Evolutionary conservation across 148 eudicot genomes (phyloP).

Genomic region (Pharnaceum exiguum): DNA sequence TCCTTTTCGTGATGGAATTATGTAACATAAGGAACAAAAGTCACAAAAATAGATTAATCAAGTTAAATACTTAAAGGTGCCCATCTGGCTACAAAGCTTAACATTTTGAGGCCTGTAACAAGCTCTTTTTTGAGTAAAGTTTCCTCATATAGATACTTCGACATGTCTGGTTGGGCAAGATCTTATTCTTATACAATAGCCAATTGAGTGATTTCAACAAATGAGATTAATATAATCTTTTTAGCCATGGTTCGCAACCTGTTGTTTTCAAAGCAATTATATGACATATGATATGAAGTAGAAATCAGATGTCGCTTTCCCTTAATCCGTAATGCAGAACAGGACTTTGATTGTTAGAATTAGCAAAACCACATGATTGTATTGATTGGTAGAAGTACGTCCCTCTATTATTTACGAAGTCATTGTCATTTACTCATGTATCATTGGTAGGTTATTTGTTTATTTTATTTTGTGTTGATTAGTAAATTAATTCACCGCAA

Average conservation of each 20-base stretch:
- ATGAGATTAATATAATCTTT: neutral
- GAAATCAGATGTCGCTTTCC: slow-evolving; percentile 7
- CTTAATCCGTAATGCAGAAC: slow-evolving; percentile 25
- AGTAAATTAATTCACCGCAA: no score
- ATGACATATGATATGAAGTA: neutral
- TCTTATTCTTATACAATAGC: neutral
- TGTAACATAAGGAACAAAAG: no score
- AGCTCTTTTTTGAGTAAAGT: neutral
- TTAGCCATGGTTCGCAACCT: slow-evolving; percentile 5
- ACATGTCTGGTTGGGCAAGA: slow-evolving; percentile 16
- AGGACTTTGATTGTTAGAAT: slow-evolving; percentile 4
- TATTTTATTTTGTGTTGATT: no score
- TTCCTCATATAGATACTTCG: slow-evolving; percentile 20
- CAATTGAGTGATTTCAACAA: neutral
- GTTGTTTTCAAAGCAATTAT: slow-evolving; percentile 11
- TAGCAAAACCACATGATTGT: neutral
- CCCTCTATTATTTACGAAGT: no score
- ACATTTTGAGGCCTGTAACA: neutral
- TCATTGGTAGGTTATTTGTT: no score
- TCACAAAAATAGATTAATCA: no score
- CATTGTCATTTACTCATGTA: no score
- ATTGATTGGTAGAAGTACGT: neutral
- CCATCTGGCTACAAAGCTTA: neutral
- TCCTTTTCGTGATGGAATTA: no score
- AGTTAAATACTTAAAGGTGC: no score